Percentiles rank a stretch among this genome's conserved stretches.
phyloP scores from a whole-genome alignment of 306 rosid genomes.

The Clitoria ternatea region DNA sequence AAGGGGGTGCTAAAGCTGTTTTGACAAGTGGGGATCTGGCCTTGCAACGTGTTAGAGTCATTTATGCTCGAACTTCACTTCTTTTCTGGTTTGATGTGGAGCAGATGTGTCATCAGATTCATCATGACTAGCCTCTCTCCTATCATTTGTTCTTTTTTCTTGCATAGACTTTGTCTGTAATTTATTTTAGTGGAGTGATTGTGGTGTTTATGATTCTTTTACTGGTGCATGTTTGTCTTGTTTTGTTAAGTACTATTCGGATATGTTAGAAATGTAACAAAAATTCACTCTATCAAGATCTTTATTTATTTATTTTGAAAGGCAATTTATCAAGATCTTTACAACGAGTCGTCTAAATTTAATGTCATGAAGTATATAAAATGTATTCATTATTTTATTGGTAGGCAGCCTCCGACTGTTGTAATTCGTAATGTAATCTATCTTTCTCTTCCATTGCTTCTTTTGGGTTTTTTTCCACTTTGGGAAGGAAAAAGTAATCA shows the following conservation, averaged over 20 bases:
- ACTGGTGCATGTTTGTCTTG: not conserved
- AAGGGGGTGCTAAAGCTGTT: constrained; percentile 93
- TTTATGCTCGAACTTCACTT: constrained; percentile 70
- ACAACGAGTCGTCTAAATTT: not conserved
- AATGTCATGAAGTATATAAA: too few relatives aligned
- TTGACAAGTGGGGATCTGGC: constrained; percentile 69
- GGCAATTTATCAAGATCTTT: not conserved
- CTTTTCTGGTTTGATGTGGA: constrained; percentile 96
- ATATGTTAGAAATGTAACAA: not conserved
- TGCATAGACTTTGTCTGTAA: not conserved
- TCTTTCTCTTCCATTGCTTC: too few relatives aligned
- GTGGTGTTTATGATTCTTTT: constrained; percentile 24
- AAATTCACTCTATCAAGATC: not conserved
- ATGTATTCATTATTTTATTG: too few relatives aligned
- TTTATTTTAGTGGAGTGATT: constrained; percentile 18
- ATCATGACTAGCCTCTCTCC: constrained; percentile 9
- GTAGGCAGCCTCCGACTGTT: too few relatives aligned
- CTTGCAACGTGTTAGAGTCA: constrained; percentile 88
- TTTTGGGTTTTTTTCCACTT: too few relatives aligned
- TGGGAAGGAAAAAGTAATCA: too few relatives aligned
- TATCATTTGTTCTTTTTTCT: constrained; percentile 18
- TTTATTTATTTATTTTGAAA: too few relatives aligned
- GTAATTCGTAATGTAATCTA: too few relatives aligned
- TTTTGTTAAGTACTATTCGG: not conserved
- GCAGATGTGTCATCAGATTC: constrained; percentile 34